A percentile compares a stretch with the other conserved stretches of the same genome.
Evolutionary conservation across 75 land plant species (phyloP).

Genomic region (Pinus albicaulis): DNA sequence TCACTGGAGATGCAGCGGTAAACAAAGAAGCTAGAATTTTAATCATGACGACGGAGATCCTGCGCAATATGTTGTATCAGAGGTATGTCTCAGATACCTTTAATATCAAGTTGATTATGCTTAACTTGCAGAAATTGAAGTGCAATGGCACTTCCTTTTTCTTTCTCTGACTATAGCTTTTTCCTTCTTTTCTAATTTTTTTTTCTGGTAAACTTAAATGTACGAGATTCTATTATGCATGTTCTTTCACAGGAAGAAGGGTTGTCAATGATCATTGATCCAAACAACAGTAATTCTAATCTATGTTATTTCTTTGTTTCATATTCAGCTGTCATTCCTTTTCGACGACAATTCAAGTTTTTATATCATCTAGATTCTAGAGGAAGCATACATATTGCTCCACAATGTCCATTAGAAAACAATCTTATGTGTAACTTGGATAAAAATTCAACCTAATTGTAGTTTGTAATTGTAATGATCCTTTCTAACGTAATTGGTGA

Average conservation of each 20-base stretch:
- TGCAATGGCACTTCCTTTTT: not conserved
- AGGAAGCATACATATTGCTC: not conserved
- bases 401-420: not conserved
- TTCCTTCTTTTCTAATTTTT: not conserved
- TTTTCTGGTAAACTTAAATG: not conserved
- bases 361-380: not conserved
- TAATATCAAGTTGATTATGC: not conserved
- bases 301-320: not conserved
- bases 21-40: slow-evolving; percentile 89
- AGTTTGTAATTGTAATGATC: not conserved
- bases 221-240: not conserved
- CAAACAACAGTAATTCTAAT: not conserved
- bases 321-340: not conserved
- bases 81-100: slow-evolving; percentile 40
- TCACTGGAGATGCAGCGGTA: slow-evolving; percentile 92
- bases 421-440: not conserved
- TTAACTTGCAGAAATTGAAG: not conserved
- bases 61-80: slow-evolving; percentile 96
- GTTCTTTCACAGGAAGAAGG: not conserved
- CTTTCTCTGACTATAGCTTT: not conserved
- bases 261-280: not conserved
- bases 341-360: not conserved
- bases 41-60: slow-evolving; percentile 97
- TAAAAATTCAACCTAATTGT: not conserved
- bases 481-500: not conserved